phyloP scores from a whole-genome alignment of 768 basidiomycete species.

The Phaeotremella fagi region DNA sequence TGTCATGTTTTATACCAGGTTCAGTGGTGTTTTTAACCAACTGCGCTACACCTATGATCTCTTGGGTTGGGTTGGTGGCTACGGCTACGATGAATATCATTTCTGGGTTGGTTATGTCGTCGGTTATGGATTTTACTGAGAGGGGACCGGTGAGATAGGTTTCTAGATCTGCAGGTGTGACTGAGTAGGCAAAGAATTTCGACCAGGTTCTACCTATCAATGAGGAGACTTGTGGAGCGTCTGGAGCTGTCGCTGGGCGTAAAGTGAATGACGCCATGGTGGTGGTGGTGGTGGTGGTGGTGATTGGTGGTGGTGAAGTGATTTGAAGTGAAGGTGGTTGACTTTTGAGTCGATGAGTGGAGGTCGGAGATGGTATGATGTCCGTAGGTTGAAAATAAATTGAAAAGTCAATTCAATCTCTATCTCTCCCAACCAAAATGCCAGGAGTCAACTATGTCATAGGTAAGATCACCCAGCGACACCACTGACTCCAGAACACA shows the following conservation, averaged over 20 bases:
- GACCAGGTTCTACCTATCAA: slow-evolving; percentile 30
- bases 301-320: no score
- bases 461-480: slow-evolving; percentile 48
- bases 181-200: slow-evolving; percentile 27
- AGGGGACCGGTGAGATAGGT: slow-evolving; percentile 19
- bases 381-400: no score
- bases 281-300: background rate
- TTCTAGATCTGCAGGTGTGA: slow-evolving; percentile 21
- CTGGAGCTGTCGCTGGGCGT: slow-evolving; percentile 13
- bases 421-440: no score
- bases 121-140: slow-evolving; percentile 8
- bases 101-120: slow-evolving; percentile 5
- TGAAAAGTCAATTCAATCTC: no score
- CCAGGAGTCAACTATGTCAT: slow-evolving; percentile 56
- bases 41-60: slow-evolving; percentile 16
- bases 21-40: slow-evolving; percentile 11
- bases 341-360: no score
- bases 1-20: slow-evolving; percentile 1
- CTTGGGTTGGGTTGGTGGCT: background rate
- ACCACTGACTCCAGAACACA: slow-evolving; percentile 32
- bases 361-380: no score
- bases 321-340: background rate
- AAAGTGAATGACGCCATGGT: background rate
- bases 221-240: slow-evolving; percentile 10
- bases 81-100: slow-evolving; percentile 16